Base-by-base conservation (phyloP, 2,329 filamentous ascomycete species). In the Coniochaeta sp. region DNA sequence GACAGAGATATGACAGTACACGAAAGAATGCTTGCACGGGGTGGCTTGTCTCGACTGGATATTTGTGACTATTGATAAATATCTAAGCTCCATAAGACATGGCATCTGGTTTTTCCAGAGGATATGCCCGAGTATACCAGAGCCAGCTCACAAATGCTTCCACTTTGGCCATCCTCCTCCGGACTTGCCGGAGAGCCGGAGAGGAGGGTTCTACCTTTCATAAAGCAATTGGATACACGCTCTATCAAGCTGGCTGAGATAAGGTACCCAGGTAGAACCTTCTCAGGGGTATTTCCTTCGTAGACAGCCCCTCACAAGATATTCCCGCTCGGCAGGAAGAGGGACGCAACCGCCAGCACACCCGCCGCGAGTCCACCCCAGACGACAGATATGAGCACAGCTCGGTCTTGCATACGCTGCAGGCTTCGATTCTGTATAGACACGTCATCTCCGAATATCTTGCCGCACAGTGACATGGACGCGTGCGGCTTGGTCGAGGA, bases 351-450 rank as follows among this genome's bases (percentile, higher is more conserved):
- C 12, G 69, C 69, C 54, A 75, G 58, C 4, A 66, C 57, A 9
- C 69, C 60, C 26, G 73, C 69, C 9, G 70, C 59, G 10, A 74
- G 61, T 4, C 71, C 65, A 4, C 68, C 73, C 71, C 70, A 74
- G 6, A 73, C n/a, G 34, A 75, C 62, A 1, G 72, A 68, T 38
- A 67, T 62, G 61, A 72, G 64, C 0, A 77, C 69, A 2, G 70
- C 69, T 40, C 67, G 66, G 57, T 72, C 70, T 60, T 77, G 75
- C 58, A 75, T 59, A 47, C 66, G 57, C 62, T 68, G 65, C 26
- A 77, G 55, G 22, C 65, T 65, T 52, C 64, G 61, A 38, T 73
- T 72, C 62, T 71, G 72, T 50, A 73, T 66, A 50, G 65, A 65
- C 3, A 47, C 19, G 9, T 70, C 65, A 16, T 68, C 67, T 26